Evolutionary conservation across 208 protist species (phyloP), one percentile per base, ranked within the genome.

Genomic region (Wallacemonas sp.): DNA sequence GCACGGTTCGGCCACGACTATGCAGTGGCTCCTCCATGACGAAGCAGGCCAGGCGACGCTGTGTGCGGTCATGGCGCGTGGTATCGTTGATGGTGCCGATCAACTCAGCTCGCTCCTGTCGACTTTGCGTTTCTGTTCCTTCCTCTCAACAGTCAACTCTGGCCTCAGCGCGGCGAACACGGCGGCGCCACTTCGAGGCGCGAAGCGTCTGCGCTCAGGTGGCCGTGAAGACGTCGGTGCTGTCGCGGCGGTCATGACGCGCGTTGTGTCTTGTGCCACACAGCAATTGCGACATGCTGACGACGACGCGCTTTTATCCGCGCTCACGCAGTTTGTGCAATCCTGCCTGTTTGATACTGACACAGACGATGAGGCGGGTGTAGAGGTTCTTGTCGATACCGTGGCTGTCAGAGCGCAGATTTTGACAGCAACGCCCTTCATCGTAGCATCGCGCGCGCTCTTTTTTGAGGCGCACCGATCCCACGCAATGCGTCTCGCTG

Each of bases 101-200:
- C 38, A 17, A 11, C 17, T 11, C 38, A 42, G 17, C 11, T 19
- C 47, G 24, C 24, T 55, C 24, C 4, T 12, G 47, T 19, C 47
- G 26, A 55, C 24, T n/a, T 19, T 55, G 26, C 4, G 24, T 5
- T 28, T 66, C 56, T 47, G 55, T 64, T 5, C 62, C 54, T 34
- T 76, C 45, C 49, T 66, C 27, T 46, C 53, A 21, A 11, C 30
- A n/a, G n/a, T n/a, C n/a, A n/a, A n/a, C n/a, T n/a, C n/a, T n/a
- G n/a, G n/a, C n/a, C n/a, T n/a, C n/a, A n/a, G n/a, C n/a, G n/a
- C n/a, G n/a, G n/a, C n/a, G n/a, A n/a, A n/a, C n/a, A n/a, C n/a
- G n/a, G n/a, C n/a, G n/a, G n/a, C n/a, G n/a, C n/a, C n/a, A n/a
- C n/a, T n/a, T n/a, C n/a, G n/a, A n/a, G 47, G 47, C 5, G 47